These are phyloP conservation scores for Fusarium euwallaceae DNA, from an alignment of 2,329 filamentous ascomycete species.

Conservation along the genomic window DNA sequence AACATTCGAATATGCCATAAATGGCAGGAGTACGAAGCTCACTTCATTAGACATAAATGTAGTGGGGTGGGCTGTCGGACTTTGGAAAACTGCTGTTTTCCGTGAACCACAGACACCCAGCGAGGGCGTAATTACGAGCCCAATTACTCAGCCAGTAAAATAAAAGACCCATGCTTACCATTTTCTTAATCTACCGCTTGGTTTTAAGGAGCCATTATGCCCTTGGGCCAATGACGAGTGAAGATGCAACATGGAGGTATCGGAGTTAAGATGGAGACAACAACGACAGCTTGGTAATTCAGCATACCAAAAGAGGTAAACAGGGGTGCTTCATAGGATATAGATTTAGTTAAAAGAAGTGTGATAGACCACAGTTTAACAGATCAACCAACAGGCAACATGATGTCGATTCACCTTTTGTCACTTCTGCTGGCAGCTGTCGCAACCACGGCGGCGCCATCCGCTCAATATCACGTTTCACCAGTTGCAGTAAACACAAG, in stretches of 20 bases:
- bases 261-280: slow-evolving; percentile 22
- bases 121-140: background rate
- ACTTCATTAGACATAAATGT: background rate
- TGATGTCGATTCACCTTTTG: background rate
- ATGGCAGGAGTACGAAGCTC: too few relatives aligned
- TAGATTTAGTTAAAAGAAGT: background rate
- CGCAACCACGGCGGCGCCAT: background rate
- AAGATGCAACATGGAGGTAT: slow-evolving; percentile 3
- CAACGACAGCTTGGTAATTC: background rate
- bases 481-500: slow-evolving; percentile 24
- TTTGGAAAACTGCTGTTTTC: slow-evolving; percentile 34
- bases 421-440: background rate
- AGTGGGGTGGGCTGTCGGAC: slow-evolving; percentile 5
- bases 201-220: background rate
- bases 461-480: accelerated
- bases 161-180: background rate
- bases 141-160: slow-evolving; percentile 9
- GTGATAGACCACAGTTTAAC: background rate
- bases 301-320: background rate
- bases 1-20: background rate
- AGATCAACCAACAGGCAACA: background rate
- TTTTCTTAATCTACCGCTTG: background rate
- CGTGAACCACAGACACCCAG: background rate
- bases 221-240: background rate
- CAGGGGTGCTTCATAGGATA: background rate